These are phyloP conservation scores for Pyrrhoderma lamaoense DNA, from an alignment of 1,284 basidiomycete species.

Conservation along the genomic window DNA sequence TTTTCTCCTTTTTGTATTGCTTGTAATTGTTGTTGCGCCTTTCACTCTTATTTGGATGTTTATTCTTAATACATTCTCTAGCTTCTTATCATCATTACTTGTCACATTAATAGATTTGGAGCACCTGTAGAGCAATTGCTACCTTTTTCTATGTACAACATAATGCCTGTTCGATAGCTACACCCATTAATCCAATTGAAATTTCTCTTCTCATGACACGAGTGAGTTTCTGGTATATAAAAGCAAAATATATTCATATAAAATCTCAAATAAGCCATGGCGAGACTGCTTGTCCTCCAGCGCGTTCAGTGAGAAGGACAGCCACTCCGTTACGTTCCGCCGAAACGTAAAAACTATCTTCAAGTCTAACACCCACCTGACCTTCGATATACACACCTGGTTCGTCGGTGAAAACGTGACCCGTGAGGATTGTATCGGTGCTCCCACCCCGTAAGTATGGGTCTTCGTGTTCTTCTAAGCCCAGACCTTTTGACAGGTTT, in stretches of 20 bases:
- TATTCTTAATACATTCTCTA: background rate
- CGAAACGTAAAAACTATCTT: slow-evolving; percentile 74
- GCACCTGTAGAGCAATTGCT: too few relatives aligned
- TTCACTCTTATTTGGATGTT: background rate
- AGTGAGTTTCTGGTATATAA: background rate
- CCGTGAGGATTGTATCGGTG: slow-evolving; percentile 45
- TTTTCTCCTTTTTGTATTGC: background rate
- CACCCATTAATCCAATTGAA: background rate
- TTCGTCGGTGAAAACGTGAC: slow-evolving; percentile 78
- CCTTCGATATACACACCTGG: slow-evolving; percentile 79
- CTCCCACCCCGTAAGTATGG: slow-evolving; percentile 74
- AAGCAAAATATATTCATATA: background rate
- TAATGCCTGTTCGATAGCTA: background rate
- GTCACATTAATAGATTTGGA: too few relatives aligned
- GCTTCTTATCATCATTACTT: too few relatives aligned
- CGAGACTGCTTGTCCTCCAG: slow-evolving; percentile 49
- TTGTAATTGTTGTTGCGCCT: background rate
- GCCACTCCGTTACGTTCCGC: slow-evolving; percentile 38
- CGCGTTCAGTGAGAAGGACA: slow-evolving; percentile 51
- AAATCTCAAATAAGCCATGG: slow-evolving; percentile 34
- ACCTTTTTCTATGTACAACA: too few relatives aligned
- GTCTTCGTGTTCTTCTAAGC: slow-evolving; percentile 73
- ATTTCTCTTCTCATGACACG: background rate
- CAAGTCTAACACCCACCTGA: slow-evolving; percentile 71
- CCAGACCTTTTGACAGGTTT: slow-evolving; percentile 50